These are phyloP conservation scores for Pythium sukuiense DNA, from an alignment of 352 stramenopile genomes.

Conservation along the genomic window DNA sequence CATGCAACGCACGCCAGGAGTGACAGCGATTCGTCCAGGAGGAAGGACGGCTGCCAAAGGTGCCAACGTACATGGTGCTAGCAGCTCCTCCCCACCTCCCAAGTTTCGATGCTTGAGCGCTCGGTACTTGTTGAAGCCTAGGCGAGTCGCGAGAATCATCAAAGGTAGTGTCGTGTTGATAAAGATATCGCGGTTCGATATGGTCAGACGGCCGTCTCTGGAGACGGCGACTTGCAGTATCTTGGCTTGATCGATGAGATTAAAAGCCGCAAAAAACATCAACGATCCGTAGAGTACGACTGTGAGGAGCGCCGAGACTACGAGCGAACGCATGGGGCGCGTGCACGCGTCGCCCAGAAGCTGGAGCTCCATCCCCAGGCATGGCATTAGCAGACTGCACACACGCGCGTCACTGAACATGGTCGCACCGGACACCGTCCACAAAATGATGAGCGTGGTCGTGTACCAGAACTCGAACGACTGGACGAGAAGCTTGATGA, in stretches of 20 bases:
- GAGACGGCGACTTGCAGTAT: neutral
- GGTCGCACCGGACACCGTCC: neutral
- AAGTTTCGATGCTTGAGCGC: neutral
- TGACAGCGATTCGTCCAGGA: neutral
- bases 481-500: neutral
- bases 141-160: conserved; percentile 1
- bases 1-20: neutral
- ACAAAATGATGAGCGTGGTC: neutral
- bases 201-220: neutral
- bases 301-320: neutral
- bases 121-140: neutral
- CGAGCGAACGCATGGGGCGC: neutral
- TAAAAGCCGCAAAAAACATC: neutral
- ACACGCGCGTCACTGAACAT: neutral
- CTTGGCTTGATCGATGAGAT: neutral
- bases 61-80: neutral
- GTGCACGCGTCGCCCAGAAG: neutral
- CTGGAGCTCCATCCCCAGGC: conserved; percentile 4
- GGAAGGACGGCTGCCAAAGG: neutral
- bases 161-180: conserved; percentile 2
- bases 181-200: conserved; percentile 2
- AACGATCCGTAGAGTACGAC: neutral
- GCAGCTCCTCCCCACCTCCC: too few relatives aligned
- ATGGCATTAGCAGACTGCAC: neutral
- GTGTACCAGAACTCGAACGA: conserved; percentile 12